These are phyloP conservation scores for Arachis monticola DNA, from an alignment of 331 rosid genomes.

Conservation along the genomic window DNA sequence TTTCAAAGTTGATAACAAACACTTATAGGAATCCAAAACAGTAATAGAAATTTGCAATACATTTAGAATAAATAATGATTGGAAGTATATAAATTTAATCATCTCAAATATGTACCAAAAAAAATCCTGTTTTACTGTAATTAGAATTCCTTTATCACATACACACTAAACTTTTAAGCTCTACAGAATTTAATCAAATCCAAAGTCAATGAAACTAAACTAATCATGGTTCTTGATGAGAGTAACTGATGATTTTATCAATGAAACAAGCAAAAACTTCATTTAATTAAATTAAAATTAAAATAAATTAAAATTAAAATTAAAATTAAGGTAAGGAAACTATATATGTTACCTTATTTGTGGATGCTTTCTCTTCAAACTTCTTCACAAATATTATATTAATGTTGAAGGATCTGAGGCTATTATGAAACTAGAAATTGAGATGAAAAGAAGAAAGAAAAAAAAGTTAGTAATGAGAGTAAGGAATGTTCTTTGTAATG, in stretches of 20 bases:
- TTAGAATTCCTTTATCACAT: constrained; percentile 1
- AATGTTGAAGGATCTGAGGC: constrained; percentile 23
- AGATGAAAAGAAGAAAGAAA: background rate
- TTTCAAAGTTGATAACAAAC: too few relatives aligned
- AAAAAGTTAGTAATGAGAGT: constrained; percentile 6
- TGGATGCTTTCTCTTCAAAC: constrained; percentile 84
- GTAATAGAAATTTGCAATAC: too few relatives aligned
- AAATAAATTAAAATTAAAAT: background rate
- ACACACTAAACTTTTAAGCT: background rate
- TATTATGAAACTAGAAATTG: background rate
- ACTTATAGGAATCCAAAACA: too few relatives aligned
- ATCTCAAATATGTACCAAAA: too few relatives aligned
- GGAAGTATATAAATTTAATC: too few relatives aligned
- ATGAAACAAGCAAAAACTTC: background rate
- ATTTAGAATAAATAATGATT: too few relatives aligned
- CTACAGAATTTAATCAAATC: background rate
- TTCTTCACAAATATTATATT: constrained; percentile 70
- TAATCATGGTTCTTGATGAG: background rate
- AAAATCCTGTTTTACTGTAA: too few relatives aligned
- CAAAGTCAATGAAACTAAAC: constrained; percentile 3
- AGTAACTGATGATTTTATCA: background rate
- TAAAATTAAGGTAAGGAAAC: too few relatives aligned
- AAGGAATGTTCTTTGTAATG: constrained; percentile 52
- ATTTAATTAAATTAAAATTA: too few relatives aligned
- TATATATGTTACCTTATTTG: constrained; percentile 57